Percentiles rank a stretch among this genome's conserved stretches.
Evolutionary conservation across 805 yeast genomes (phyloP).

Genomic region (Schwanniomyces vanrijiae): DNA sequence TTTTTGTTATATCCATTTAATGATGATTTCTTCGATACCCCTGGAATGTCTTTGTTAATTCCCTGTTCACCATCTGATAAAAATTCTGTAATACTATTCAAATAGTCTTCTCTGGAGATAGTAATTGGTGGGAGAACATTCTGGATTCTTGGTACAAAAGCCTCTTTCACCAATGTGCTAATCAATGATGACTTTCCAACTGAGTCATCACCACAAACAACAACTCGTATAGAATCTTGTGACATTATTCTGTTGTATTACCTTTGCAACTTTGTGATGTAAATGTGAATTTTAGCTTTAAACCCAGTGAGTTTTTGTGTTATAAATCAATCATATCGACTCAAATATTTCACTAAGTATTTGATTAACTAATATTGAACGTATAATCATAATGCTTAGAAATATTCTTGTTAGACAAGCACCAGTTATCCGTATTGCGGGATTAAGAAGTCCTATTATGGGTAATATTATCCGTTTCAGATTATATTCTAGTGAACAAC

Average conservation of each 20-base stretch:
- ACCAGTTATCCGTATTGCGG: neutral
- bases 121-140: conserved; percentile 81
- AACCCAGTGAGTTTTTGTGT: neutral
- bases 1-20: conserved; percentile 2
- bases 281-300: neutral
- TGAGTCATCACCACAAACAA: conserved; percentile 92
- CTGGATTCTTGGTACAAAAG: conserved; percentile 74
- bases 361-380: neutral
- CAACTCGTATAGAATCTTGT: conserved; percentile 68
- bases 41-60: neutral
- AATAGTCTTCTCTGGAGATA: conserved; percentile 66
- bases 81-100: conserved; percentile 31
- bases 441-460: neutral
- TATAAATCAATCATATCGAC: neutral
- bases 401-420: neutral
- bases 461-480: neutral
- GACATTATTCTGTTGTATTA: conserved; percentile 9
- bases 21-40: neutral
- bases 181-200: conserved; percentile 84
- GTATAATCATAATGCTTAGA: neutral
- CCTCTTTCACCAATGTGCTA: conserved; percentile 78
- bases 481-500: conserved; percentile 5
- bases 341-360: neutral
- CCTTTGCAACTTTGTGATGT: neutral
- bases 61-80: neutral